Base-by-base conservation (phyloP, 2,329 filamentous ascomycete genomes). In the Talaromyces sp. region DNA sequence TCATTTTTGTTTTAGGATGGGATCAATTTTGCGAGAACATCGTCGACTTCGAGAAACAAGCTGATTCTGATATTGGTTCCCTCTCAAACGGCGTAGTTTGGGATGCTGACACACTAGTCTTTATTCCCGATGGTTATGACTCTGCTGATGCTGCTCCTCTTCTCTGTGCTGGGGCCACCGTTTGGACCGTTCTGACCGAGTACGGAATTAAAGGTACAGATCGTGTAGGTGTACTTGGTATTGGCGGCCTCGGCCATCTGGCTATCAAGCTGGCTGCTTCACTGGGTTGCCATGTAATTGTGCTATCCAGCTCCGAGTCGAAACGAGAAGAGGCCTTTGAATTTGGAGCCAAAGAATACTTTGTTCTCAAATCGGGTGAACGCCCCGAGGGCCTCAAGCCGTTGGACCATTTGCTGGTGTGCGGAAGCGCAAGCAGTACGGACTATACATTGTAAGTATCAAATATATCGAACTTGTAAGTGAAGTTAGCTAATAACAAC, bases 161-260 rank as follows among this genome's bases (percentile, higher is more conserved):
- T 46, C 69, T 72, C 64, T 77, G 74, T 56, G 74, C 69, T 11
- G 74, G 74, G 12, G 73, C 69, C 0, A 77, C 74, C 1, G 71
- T 75, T 27, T 76, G 70, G 72, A 82, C 81, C 1, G 87, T 88
- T 0, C 74, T 92, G 6, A 83, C 82, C 26, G 27, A 31, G 31
- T 85, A 72, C 46, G 67, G 67, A 60, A 85, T 90, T 8, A 85
- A 85, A 2, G 84, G 87, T 0, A 88, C 87, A 1, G 88, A 88
- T 71, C 80, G 76, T 7, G 87, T 92, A 0, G 89, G 83, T 0
- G 83, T 92, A 53, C 79, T 90, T n/a, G 88, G 89, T 4, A 77
- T 91, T 9, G 89, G 89, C 27, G 88, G 88, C 0, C 77, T 91
- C 17, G 0, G 88, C 0, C 88, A 92, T 67, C 85, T 91, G 63